A percentile compares a stretch with the other conserved stretches of the same genome.
phyloP scores from a whole-genome alignment of 2,329 filamentous ascomycete species.

The Ramularia collo-cygni region DNA sequence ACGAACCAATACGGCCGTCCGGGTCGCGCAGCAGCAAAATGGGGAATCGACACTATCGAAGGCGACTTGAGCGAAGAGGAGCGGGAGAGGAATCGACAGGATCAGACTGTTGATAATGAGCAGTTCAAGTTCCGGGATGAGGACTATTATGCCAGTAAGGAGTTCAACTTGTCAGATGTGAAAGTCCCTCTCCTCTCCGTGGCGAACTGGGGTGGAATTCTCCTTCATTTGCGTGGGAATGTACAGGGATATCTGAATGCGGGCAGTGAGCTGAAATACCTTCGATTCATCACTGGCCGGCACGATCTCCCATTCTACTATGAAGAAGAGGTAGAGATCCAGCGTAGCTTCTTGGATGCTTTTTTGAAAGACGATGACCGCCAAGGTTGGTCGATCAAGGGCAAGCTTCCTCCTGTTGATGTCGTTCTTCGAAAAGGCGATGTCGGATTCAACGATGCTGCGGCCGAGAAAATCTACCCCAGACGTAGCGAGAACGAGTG shows the following conservation, averaged over 20 bases:
- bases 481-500: slow-evolving; percentile 55
- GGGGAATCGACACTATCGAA: slow-evolving; percentile 50
- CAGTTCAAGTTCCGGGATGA: slow-evolving; percentile 55
- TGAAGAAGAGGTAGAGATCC: slow-evolving; percentile 59
- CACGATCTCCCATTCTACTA: slow-evolving; percentile 71
- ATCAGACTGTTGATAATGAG: slow-evolving; percentile 38
- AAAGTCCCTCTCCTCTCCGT: slow-evolving; percentile 61
- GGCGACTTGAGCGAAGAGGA: slow-evolving; percentile 51
- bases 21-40: slow-evolving; percentile 41
- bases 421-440: slow-evolving; percentile 59
- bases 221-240: slow-evolving; percentile 63
- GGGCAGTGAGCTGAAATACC: slow-evolving; percentile 60
- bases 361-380: slow-evolving; percentile 63
- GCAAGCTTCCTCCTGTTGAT: slow-evolving; percentile 54
- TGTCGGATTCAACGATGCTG: slow-evolving; percentile 59
- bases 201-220: slow-evolving; percentile 65
- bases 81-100: slow-evolving; percentile 41
- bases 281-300: slow-evolving; percentile 62
- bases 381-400: slow-evolving; percentile 52
- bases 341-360: slow-evolving; percentile 61
- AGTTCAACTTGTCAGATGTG: slow-evolving; percentile 59
- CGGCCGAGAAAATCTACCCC: slow-evolving; percentile 50
- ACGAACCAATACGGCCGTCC: slow-evolving; percentile 60
- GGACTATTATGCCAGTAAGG: slow-evolving; percentile 57
- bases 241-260: slow-evolving; percentile 58